A percentile compares a stretch with the other conserved stretches of the same genome.
Evolutionary conservation across 305 asterid genomes (phyloP).

Genomic region (Solanum aculeatissimum): DNA sequence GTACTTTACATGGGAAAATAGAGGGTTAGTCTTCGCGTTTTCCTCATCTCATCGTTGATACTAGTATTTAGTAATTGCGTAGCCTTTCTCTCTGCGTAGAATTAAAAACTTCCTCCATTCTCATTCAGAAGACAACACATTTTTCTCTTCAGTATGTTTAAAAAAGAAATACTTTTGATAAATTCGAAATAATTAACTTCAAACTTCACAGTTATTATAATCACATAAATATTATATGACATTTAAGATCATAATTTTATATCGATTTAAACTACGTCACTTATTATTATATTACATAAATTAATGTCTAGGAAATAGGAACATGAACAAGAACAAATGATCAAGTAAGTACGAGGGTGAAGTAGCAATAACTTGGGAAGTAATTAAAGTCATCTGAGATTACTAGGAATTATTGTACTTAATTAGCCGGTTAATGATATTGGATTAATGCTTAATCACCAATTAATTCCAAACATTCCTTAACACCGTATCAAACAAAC

Average conservation of each 20-base stretch:
- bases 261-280: neutral
- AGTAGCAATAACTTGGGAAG: constrained; percentile 4
- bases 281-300: neutral
- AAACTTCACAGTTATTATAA: too few species aligned
- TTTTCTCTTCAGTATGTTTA: too few species aligned
- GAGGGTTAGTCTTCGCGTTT: neutral
- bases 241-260: too few species aligned
- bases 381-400: neutral
- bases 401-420: neutral
- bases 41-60: neutral
- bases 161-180: too few species aligned
- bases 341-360: constrained; percentile 9
- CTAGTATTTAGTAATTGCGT: too few species aligned
- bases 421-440: constrained; percentile 47
- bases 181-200: too few species aligned
- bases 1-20: too few species aligned
- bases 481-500: constrained; percentile 27
- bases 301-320: neutral
- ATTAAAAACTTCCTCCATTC: neutral
- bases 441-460: constrained; percentile 9
- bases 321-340: constrained; percentile 6
- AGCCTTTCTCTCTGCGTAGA: too few species aligned
- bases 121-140: too few species aligned
- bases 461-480: constrained; percentile 15
- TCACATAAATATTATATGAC: too few species aligned